Base-by-base conservation (phyloP, 768 basidiomycete species). In the Mycena crocata region DNA sequence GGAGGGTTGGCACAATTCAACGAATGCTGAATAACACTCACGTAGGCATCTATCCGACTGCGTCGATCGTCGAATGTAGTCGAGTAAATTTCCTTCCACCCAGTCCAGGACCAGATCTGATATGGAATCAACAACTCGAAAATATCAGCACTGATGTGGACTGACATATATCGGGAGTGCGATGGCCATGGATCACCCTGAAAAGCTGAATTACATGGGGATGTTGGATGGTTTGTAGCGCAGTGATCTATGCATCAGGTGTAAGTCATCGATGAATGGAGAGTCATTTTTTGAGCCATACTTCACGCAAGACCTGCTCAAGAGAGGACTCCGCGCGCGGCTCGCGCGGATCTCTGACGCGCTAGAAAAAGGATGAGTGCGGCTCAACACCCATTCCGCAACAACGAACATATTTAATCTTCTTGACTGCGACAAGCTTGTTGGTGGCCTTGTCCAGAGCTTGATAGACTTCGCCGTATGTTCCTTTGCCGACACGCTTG, bases 71-170 rank as follows among this genome's bases (percentile, higher is more conserved):
- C 23, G 1, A 62, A 71, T 64, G 23, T 64, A 71, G 5, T 46
- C 24, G 24, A 57, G 28, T 2, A 70, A 40, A 52, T 59, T 55
- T 1, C 44, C 44, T 17, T 26, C 28, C 57, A 67, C 49, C 35
- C 60, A 67, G 54, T 70, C 65, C 30, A 70, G 56, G 6, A 54
- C 59, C 12, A 71, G 39, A 50, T 57, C 66, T 71, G 24, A 1
- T 17, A 42, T 28, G 21, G 19, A 35, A 15, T 57, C 17, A 5
- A 44, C 23, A 30, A 6, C 23, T 37, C 12, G 42, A 15, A 1
- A 6, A 1, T 15, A 21, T n/a, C 19, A 23, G 30, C 28, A 28
- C 1, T 37, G n/a, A 2, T 28, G n/a, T n/a, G n/a, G 7, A n/a
- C 66, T 45, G 42, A 70, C 68, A 59, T 55, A 70, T 51, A n/a